phyloP scores from a whole-genome alignment of 148 eudicot species.

The Dysphania ambrosioides region DNA sequence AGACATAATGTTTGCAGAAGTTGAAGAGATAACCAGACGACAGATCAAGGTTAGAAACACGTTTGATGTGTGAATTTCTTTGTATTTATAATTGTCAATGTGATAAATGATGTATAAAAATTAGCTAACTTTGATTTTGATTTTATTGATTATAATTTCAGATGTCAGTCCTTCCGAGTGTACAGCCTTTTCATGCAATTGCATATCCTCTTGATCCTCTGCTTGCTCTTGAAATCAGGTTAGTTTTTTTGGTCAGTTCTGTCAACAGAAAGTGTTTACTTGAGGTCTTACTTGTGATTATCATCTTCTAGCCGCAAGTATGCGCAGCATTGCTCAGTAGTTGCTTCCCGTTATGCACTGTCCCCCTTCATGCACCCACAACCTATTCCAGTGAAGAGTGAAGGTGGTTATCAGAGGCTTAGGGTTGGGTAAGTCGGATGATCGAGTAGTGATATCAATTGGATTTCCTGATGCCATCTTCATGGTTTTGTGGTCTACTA shows the following conservation, averaged over 20 bases:
- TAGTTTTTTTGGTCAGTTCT: neutral
- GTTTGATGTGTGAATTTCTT: neutral
- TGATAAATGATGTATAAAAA: neutral
- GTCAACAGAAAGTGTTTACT: neutral
- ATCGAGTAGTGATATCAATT: neutral
- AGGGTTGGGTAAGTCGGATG: slow-evolving; percentile 69
- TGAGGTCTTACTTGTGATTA: slow-evolving; percentile 16
- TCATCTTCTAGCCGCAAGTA: slow-evolving; percentile 64
- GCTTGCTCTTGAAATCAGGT: slow-evolving; percentile 93
- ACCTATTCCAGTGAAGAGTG: slow-evolving; percentile 58
- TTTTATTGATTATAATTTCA: slow-evolving; percentile 28
- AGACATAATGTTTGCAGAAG: slow-evolving; percentile 86
- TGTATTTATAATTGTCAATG: slow-evolving; percentile 1
- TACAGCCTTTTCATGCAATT: slow-evolving; percentile 95
- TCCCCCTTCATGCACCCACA: slow-evolving; percentile 76
- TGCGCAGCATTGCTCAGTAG: slow-evolving; percentile 78
- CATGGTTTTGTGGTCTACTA: slow-evolving; percentile 2
- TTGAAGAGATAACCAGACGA: slow-evolving; percentile 77
- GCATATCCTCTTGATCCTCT: slow-evolving; percentile 92
- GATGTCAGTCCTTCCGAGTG: slow-evolving; percentile 93
- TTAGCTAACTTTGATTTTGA: neutral
- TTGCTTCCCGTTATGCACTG: slow-evolving; percentile 75
- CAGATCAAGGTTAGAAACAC: slow-evolving; percentile 64
- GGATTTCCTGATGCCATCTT: slow-evolving; percentile 1
- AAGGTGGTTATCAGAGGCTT: slow-evolving; percentile 59